These are phyloP conservation scores for Mortierella sp. DNA, from an alignment of 371 early-diverging fungal species.

Conservation along the genomic window DNA sequence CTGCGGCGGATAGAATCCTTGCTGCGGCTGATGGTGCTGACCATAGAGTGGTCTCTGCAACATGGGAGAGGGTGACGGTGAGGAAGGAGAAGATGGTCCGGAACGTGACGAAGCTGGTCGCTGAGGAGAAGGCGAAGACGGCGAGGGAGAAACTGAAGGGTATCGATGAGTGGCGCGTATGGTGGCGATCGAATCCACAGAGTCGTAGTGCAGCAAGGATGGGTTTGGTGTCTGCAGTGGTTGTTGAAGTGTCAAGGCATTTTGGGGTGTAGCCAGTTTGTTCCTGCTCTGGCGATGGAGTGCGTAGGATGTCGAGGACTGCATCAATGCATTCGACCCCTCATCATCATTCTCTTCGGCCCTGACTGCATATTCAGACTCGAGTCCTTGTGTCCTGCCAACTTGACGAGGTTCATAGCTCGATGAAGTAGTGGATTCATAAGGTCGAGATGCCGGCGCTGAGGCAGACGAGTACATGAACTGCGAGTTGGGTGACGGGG, in stretches of 20 bases:
- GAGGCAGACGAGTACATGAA: neutral
- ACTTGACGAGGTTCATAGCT: neutral
- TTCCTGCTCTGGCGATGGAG: constrained; percentile 14
- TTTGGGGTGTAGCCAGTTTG: no score
- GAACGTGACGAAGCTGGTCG: constrained; percentile 5
- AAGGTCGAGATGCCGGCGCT: neutral
- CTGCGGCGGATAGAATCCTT: neutral
- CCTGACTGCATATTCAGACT: no score
- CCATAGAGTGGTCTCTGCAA: constrained; percentile 12
- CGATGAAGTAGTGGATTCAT: neutral
- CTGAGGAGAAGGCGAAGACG: constrained; percentile 16
- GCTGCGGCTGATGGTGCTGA: constrained; percentile 11
- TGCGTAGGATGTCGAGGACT: constrained; percentile 20
- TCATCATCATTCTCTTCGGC: neutral
- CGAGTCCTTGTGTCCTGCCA: constrained; percentile 1
- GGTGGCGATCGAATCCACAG: constrained; percentile 36
- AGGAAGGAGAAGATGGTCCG: constrained; percentile 1
- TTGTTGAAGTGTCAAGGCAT: no score
- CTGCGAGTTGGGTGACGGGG: constrained; percentile 8
- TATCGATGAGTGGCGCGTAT: constrained; percentile 9
- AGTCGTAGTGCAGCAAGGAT: constrained; percentile 25
- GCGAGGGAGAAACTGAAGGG: neutral
- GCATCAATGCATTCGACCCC: constrained; percentile 6
- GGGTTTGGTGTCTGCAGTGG: constrained; percentile 2
- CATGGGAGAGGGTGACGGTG: constrained; percentile 14